phyloP scores from a whole-genome alignment of 352 stramenopile genomes.

The Globisporangium paroecandrum region DNA sequence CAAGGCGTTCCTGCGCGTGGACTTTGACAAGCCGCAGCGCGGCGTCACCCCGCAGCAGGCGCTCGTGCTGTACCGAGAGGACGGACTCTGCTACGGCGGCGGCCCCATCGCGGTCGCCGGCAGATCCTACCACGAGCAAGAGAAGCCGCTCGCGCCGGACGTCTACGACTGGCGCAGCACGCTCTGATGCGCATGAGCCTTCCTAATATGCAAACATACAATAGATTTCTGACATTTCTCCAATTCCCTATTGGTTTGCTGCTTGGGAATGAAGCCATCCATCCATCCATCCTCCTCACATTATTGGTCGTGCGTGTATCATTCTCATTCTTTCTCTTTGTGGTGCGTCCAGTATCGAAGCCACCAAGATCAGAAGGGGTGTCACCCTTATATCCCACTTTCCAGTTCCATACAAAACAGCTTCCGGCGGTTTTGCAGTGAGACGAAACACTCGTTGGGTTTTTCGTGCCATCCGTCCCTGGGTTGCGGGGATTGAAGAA shows the following conservation, averaged over 20 bases:
- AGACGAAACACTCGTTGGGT: neutral
- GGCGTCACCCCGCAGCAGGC: slow-evolving; percentile 82
- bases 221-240: slow-evolving; percentile 3
- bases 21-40: slow-evolving; percentile 81
- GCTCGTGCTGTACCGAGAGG: slow-evolving; percentile 79
- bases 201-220: neutral
- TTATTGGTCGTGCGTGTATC: neutral
- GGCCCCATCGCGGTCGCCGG: slow-evolving; percentile 63
- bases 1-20: slow-evolving; percentile 51
- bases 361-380: neutral
- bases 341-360: slow-evolving; percentile 1
- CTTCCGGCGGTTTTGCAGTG: neutral
- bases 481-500: slow-evolving; percentile 12
- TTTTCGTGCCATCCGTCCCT: slow-evolving; percentile 7
- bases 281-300: neutral
- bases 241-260: neutral
- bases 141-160: slow-evolving; percentile 38
- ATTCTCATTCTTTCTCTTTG: neutral
- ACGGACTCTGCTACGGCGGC: slow-evolving; percentile 79
- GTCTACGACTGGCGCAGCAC: slow-evolving; percentile 57
- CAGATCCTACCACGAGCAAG: slow-evolving; percentile 64
- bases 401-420: neutral
- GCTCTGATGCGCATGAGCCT: slow-evolving; percentile 4
- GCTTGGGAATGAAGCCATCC: neutral
- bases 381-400: neutral